Base-by-base conservation (phyloP, 176 grass and related monocot species). In the bread wheat (Triticum aestivum) region DNA sequence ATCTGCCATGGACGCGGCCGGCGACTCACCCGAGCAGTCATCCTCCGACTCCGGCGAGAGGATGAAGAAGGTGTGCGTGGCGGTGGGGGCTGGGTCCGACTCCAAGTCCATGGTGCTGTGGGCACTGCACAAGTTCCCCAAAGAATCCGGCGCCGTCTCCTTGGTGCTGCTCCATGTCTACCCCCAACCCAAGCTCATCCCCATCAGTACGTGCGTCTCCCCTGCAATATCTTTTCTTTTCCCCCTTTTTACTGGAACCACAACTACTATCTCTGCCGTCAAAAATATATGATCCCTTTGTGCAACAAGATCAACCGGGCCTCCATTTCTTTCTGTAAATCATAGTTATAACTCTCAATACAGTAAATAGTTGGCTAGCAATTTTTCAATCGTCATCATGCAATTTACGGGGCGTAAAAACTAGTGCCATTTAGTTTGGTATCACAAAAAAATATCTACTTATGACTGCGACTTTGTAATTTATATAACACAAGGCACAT, bases 161-260 rank as follows among this genome's bases (percentile, higher is more conserved):
- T 80, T 93, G 10, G 89, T 93, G 52, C 77, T 94, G 70, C 24
- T 94, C 35, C 92, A 94, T 52, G 89, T 94, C 65, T 77, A 87
- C 78, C 69, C 81, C 26, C 65, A 73, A 30, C 72, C 89, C 69
- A 86, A 88, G 34, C 64, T 84, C 76, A 24, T 94, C 5, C 76
- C 75, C 41, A 12, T 89, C n/a, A 26, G 92, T 94, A 87, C 20
- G 88, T 32, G 12, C 39, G 5, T 58, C 30, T 75, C 5, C 41
- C 44, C 13, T n/a, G 73, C 20, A 52, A 15, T 52, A 15, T 54
- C 5, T 7, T 62, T 4, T 44, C 5, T 42, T 65, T 62, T 11
- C 35, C 68, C 20, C 20, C 8, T 67, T 34, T n/a, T 71, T n/a
- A 20, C 61, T 11, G 18, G 6, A 54, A 59, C 1, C 56, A 59